Percentiles rank a stretch among this genome's conserved stretches.
Conservation (phyloP, 345 rosid genomes). For the Eucalyptus caleyi region DNA sequence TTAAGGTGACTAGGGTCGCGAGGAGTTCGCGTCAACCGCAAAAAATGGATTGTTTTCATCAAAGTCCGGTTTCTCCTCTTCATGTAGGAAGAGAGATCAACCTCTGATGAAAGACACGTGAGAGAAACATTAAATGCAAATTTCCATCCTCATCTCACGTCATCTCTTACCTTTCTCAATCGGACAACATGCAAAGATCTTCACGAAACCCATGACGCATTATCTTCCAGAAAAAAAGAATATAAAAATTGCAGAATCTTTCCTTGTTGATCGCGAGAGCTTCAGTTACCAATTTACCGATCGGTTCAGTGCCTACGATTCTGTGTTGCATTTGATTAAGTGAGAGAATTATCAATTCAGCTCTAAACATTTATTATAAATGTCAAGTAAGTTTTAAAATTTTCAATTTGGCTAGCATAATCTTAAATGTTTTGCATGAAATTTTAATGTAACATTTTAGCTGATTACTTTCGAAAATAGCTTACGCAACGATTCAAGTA, state of each 20-base stretch:
- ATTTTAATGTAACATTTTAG: no score
- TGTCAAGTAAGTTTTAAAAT: no score
- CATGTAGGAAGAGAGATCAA: background rate
- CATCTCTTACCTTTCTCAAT: background rate
- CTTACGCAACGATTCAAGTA: no score
- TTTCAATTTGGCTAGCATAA: no score
- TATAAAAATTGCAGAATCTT: background rate
- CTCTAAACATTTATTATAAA: no score
- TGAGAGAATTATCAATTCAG: no score
- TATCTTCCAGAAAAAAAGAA: background rate
- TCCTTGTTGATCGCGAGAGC: background rate
- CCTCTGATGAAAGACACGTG: background rate
- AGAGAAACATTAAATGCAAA: background rate
- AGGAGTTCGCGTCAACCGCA: background rate
- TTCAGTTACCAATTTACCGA: background rate
- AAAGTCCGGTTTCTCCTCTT: background rate
- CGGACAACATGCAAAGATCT: background rate
- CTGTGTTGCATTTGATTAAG: background rate
- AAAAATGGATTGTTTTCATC: background rate
- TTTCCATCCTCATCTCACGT: background rate
- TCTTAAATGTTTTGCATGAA: rapidly evolving
- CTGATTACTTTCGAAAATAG: no score
- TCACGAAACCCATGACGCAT: background rate
- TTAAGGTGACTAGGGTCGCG: background rate
- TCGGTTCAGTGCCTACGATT: background rate